Percentiles rank a stretch among this genome's conserved stretches.
Conservation (phyloP, 192 early-diverging fungal species). For the Backusella psychrophila region DNA sequence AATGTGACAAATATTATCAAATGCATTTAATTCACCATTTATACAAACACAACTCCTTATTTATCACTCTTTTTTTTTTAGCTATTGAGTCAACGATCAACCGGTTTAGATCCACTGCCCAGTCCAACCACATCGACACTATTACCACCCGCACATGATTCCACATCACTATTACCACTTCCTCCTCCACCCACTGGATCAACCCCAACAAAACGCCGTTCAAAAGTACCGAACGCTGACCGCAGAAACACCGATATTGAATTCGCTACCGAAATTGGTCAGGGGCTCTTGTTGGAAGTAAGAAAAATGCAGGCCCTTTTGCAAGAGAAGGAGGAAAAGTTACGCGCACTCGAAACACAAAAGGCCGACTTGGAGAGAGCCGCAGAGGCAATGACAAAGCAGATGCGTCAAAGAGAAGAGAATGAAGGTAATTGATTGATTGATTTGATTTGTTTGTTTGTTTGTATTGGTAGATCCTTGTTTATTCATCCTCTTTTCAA, state of each 20-base stretch:
- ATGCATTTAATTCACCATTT: not conserved
- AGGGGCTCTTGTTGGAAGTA: constrained; percentile 42
- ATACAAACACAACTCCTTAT: not conserved
- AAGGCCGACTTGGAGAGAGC: constrained; percentile 50
- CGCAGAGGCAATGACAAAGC: constrained; percentile 46
- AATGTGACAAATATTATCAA: not conserved
- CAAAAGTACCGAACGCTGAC: constrained; percentile 36
- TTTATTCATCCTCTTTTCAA: not conserved
- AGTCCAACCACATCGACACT: constrained; percentile 28
- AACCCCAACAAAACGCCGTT: constrained; percentile 36
- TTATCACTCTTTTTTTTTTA: not conserved
- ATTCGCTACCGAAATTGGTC: constrained; percentile 48
- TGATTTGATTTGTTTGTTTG: constrained; percentile 17
- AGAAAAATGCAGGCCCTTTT: constrained; percentile 41
- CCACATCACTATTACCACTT: constrained; percentile 11
- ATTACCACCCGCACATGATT: constrained; percentile 13
- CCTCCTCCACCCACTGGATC: constrained; percentile 28
- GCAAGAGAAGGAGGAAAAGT: constrained; percentile 43
- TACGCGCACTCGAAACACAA: constrained; percentile 40
- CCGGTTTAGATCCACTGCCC: constrained; percentile 28
- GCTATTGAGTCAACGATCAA: constrained; percentile 12
- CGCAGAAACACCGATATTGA: constrained; percentile 42
- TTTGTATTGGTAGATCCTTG: not conserved
- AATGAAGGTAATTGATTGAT: constrained; percentile 37
- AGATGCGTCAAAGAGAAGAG: constrained; percentile 52